Evolutionary conservation across 768 basidiomycete genomes (phyloP).

Genomic region (Tricholomella constricta): DNA sequence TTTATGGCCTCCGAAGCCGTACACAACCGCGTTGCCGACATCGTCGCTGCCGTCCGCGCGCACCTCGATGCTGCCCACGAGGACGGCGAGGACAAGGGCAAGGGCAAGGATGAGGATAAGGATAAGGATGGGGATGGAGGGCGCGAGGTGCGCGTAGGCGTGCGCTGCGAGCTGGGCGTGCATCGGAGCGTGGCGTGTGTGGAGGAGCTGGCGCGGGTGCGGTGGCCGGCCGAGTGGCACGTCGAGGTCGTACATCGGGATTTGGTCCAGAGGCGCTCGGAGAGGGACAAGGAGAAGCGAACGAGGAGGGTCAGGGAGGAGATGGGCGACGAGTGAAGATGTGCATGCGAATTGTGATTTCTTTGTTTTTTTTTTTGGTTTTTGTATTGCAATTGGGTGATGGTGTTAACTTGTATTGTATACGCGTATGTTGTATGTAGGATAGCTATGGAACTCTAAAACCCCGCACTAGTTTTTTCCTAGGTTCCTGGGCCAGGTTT

Average conservation of each 20-base stretch:
- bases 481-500: no score
- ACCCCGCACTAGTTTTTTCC: no score
- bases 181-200: constrained; percentile 15
- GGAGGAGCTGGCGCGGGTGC: constrained; percentile 9
- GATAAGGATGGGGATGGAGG: neutral
- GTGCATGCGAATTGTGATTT: no score
- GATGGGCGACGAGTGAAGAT: neutral
- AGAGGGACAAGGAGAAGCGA: constrained; percentile 13
- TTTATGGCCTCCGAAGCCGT: neutral
- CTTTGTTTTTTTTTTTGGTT: no score
- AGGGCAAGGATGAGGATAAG: neutral
- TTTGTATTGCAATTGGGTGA: no score
- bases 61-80: no score
- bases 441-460: no score
- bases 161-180: constrained; percentile 12
- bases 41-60: neutral
- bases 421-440: no score
- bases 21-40: neutral
- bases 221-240: constrained; percentile 8
- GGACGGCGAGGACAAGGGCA: no score
- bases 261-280: constrained; percentile 1
- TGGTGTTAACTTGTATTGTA: no score
- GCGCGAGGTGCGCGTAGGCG: neutral
- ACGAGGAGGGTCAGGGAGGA: neutral
- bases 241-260: constrained; percentile 10